A percentile compares a stretch with the other conserved stretches of the same genome.
phyloP scores from a whole-genome alignment of 305 asterid genomes.

The Lippia alba region DNA sequence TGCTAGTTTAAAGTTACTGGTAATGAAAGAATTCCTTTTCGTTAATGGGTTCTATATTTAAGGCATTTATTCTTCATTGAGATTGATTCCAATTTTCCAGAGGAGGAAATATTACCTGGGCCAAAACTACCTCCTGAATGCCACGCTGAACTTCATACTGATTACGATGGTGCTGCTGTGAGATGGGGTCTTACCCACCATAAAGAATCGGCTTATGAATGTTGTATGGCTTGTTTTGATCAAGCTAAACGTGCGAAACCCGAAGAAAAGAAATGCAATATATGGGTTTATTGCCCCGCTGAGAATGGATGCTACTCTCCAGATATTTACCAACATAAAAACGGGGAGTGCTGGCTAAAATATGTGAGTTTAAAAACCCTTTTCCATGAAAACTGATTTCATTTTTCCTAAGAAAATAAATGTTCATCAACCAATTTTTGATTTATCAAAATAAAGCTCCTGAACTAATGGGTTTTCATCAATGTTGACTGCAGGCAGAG shows the following conservation, averaged over 20 bases:
- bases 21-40: not conserved
- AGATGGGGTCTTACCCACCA: constrained; percentile 95
- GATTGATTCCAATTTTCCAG: constrained; percentile 48
- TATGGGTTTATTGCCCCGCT: constrained; percentile 90
- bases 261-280: constrained; percentile 67
- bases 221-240: constrained; percentile 89
- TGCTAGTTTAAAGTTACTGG: not conserved
- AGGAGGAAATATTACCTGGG: constrained; percentile 68
- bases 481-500: constrained; percentile 59
- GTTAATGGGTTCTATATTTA: not conserved
- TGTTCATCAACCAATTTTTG: not conserved
- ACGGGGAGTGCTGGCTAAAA: constrained; percentile 94
- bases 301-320: constrained; percentile 85
- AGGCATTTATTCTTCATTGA: constrained; percentile 19
- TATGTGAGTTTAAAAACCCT: constrained; percentile 53
- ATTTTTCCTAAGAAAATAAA: no score
- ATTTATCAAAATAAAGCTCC: not conserved
- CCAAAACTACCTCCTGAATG: constrained; percentile 84
- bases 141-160: constrained; percentile 77
- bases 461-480: constrained; percentile 4
- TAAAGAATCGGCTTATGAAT: constrained; percentile 88
- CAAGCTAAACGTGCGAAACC: constrained; percentile 76
- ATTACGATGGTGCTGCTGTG: constrained; percentile 86
- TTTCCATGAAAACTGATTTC: constrained; percentile 4
- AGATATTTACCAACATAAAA: constrained; percentile 78